phyloP scores from a whole-genome alignment of 176 grass and related monocot genomes.

The Tillandsia fasciculata region DNA sequence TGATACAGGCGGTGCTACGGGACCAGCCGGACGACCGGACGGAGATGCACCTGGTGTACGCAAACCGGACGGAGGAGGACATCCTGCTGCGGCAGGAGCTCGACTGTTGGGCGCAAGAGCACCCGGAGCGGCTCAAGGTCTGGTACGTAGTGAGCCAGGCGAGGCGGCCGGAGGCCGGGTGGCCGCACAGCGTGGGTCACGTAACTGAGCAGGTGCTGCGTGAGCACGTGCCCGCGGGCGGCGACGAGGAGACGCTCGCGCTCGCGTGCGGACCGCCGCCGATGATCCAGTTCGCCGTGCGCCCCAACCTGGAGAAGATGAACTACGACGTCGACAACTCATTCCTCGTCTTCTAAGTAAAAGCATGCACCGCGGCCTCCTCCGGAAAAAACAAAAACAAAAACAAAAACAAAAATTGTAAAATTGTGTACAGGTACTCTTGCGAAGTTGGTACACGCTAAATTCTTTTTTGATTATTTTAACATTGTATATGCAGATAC shows the following conservation, averaged over 20 bases:
- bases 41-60: conserved; percentile 76
- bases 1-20: conserved; percentile 73
- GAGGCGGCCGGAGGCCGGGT: conserved; percentile 16
- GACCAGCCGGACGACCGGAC: conserved; percentile 53
- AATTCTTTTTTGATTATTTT: no score
- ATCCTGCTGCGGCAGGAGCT: conserved; percentile 60
- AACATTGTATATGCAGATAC: no score
- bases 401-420: no score
- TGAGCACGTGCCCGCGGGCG: conserved; percentile 54
- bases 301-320: conserved; percentile 76
- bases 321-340: conserved; percentile 37
- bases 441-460: neutral
- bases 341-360: conserved; percentile 45
- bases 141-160: conserved; percentile 57
- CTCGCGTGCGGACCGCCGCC: conserved; percentile 64
- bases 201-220: conserved; percentile 40
- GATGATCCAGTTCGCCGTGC: conserved; percentile 64
- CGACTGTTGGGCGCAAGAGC: conserved; percentile 33
- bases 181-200: conserved; percentile 45
- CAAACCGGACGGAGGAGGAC: conserved; percentile 68
- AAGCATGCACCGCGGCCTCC: neutral
- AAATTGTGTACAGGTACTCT: neutral
- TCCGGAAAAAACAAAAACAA: no score
- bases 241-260: conserved; percentile 35
- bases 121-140: conserved; percentile 60